A percentile compares a stretch with the other conserved stretches of the same genome.
Conservation (phyloP, 208 protist species). For the Leishmania lainsoni region DNA sequence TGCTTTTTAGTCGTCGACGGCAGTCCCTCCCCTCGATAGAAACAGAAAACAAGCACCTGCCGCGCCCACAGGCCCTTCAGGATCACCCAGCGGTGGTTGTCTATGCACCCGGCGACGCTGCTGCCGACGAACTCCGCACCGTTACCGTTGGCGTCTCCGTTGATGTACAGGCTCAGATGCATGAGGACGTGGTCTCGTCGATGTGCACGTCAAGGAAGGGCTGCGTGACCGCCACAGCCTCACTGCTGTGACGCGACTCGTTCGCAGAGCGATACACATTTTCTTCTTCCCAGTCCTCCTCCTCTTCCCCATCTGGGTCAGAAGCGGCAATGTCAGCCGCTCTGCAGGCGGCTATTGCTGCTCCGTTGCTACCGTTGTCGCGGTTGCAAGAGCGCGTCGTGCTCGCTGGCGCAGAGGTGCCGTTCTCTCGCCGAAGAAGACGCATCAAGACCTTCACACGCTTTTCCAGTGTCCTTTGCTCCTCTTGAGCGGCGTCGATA, state of each 20-base stretch:
- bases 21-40: conserved; percentile 3
- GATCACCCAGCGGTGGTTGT: conserved; percentile 54
- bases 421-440: conserved; percentile 25
- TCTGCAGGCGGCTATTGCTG: background rate
- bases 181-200: conserved; percentile 32
- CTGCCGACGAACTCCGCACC: conserved; percentile 33
- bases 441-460: conserved; percentile 12
- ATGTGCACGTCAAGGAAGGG: conserved; percentile 40
- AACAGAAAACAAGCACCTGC: conserved; percentile 43
- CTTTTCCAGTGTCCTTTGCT: conserved; percentile 2
- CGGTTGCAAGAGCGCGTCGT: background rate
- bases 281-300: conserved; percentile 1
- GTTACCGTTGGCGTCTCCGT: conserved; percentile 30
- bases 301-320: background rate
- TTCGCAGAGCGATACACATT: conserved; percentile 11
- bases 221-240: conserved; percentile 23
- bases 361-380: background rate
- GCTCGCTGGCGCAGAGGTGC: background rate
- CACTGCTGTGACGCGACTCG: conserved; percentile 14
- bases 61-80: conserved; percentile 39
- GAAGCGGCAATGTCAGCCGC: background rate
- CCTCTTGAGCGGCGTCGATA: conserved; percentile 15
- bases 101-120: conserved; percentile 43
- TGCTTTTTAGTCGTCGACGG: background rate
- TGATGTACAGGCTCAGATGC: conserved; percentile 45